Base-by-base conservation (phyloP, 1,284 basidiomycete species). In the Termitomyces sp. region DNA sequence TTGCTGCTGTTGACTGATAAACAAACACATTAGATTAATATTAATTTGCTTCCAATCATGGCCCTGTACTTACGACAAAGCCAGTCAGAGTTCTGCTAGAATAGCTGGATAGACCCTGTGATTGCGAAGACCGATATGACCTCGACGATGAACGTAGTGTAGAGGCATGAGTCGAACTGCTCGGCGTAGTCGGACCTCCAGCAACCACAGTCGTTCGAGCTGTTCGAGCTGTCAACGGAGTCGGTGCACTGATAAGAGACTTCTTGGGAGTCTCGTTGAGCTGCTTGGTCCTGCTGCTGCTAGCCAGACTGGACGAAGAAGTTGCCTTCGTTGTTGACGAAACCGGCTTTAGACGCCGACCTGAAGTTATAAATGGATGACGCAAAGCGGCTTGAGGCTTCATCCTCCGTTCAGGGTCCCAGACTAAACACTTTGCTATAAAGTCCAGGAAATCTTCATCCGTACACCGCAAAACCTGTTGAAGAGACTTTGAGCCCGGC, bases 321-420 rank as follows among this genome's bases (percentile, higher is more conserved):
- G 80, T 68, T 8, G 76, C 66, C 63, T 77, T 85, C 30, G 76
- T 64, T 18, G 77, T 70, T 33, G 73, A 73, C 19, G 59, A 40
- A 11, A 75, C 68, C 5, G 75, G 67, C 66, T 79, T 85, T 16
- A 68, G 59, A 50, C 78, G 79, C 49, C 81, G 76, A 35, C 88
- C 80, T 26, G 83, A 80, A 19, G 85, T 77, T 54, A 95, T 79
- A 74, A 93, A 97, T 9, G 91, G 88, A 71, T 96, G 93, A n/a
- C 91, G 83, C 72, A 95, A 73, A 1, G 97, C 96, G 13, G 88
- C 82, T 61, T 95, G 91, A 1, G 96, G 96, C 70, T 97, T 98
- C 66, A 99, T 79, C 37, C 97, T 81, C 53, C 92, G 83, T 65
- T 99, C 96, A 1, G 97, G 97, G 72, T 99, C 97, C 97, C 96